Conservation (phyloP, 139 green algal genomes). For the Zygnema cylindricum region DNA sequence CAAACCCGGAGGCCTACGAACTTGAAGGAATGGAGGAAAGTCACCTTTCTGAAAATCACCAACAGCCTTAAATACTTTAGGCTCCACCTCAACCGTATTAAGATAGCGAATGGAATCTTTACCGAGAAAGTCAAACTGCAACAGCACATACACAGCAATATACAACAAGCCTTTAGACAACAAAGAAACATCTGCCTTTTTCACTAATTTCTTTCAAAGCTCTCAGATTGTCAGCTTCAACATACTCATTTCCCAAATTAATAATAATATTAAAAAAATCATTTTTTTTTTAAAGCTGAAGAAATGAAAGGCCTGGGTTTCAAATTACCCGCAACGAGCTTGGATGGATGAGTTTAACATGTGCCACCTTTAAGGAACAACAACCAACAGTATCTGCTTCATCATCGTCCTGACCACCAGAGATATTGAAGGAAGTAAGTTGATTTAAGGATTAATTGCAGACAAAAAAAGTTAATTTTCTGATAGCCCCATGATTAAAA, state of each 20-base stretch:
- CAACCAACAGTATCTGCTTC: conserved; percentile 99
- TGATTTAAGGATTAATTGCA: too few relatives aligned
- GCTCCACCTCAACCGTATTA: conserved; percentile 90
- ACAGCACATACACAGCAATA: too few relatives aligned
- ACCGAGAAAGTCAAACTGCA: conserved; percentile 97
- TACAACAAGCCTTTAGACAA: too few relatives aligned
- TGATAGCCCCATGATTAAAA: too few relatives aligned
- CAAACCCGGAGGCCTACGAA: too few relatives aligned
- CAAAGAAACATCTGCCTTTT: too few relatives aligned
- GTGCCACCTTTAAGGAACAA: conserved; percentile 89
- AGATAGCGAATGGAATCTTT: conserved; percentile 98
- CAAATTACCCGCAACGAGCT: conserved; percentile 38
- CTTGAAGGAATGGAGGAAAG: too few relatives aligned
- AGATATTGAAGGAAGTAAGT: too few relatives aligned
- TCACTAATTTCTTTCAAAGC: too few relatives aligned
- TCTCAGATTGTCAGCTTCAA: conserved; percentile 13
- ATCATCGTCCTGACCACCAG: conserved; percentile 80
- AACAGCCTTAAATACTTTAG: conserved; percentile 41
- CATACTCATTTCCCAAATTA: too few relatives aligned
- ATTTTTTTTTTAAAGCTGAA: neutral
- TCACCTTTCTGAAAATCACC: conserved; percentile 71
- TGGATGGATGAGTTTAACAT: conserved; percentile 44
- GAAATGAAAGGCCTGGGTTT: neutral
- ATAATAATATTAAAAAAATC: too few relatives aligned
- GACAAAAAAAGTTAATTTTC: neutral